A percentile compares a stretch with the other conserved stretches of the same genome.
phyloP scores from a whole-genome alignment of 129 eudicot species.

The Lactuca sativa region DNA sequence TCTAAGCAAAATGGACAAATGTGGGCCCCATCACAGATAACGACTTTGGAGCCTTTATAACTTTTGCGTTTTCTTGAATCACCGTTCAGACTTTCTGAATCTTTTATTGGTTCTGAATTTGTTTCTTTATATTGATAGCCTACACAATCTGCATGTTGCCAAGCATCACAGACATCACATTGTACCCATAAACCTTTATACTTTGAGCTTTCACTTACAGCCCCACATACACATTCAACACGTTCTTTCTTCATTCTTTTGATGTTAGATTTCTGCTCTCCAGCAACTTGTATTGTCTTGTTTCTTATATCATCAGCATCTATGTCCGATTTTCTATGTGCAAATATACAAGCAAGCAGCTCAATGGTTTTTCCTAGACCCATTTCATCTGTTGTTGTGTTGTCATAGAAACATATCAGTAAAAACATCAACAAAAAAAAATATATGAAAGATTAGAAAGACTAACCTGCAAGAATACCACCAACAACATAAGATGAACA shows the following conservation, averaged over 20 bases:
- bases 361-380: constrained; percentile 96
- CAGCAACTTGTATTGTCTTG: constrained; percentile 28
- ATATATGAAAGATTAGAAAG: constrained; percentile 2
- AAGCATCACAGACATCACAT: constrained; percentile 97
- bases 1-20: constrained; percentile 70
- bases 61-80: constrained; percentile 43
- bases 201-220: constrained; percentile 67
- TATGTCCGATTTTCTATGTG: constrained; percentile 58
- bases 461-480: constrained; percentile 97
- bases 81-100: constrained; percentile 23
- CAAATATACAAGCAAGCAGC: constrained; percentile 86
- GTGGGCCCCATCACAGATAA: constrained; percentile 47
- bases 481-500: constrained; percentile 56
- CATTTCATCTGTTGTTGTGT: constrained; percentile 76
- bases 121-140: constrained; percentile 48
- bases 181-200: constrained; percentile 91
- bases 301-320: constrained; percentile 36
- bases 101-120: constrained; percentile 7
- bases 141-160: constrained; percentile 99
- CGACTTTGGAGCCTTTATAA: constrained; percentile 40
- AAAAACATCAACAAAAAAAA: neutral
- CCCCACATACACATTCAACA: constrained; percentile 91
- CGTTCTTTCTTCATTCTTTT: constrained; percentile 84
- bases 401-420: neutral
- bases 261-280: constrained; percentile 32